Evolutionary conservation across 345 rosid genomes (phyloP).

Genomic region (Arabidopsis suecica): DNA sequence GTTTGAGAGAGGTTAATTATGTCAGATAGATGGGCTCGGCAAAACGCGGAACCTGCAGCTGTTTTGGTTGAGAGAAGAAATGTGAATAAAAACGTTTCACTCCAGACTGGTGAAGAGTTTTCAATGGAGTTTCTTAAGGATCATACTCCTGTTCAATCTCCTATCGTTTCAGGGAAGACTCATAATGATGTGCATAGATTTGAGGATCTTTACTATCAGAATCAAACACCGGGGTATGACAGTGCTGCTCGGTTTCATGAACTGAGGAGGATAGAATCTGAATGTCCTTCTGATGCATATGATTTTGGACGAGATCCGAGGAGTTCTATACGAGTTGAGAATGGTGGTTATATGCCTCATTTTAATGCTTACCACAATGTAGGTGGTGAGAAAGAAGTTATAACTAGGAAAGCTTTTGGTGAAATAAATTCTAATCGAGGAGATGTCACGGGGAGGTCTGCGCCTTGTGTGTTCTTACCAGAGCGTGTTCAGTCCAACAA

Average conservation of each 20-base stretch:
- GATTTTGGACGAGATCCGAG: constrained; percentile 54
- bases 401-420: constrained; percentile 52
- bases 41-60: constrained; percentile 38
- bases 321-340: constrained; percentile 47
- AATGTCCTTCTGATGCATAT: constrained; percentile 54
- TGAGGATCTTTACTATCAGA: constrained; percentile 47
- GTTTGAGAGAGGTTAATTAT: constrained; percentile 44
- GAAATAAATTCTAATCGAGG: constrained; percentile 50
- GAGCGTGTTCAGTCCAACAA: constrained; percentile 48
- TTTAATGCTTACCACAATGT: constrained; percentile 45
- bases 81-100: constrained; percentile 53
- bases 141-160: constrained; percentile 43
- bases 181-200: constrained; percentile 40
- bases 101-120: constrained; percentile 72
- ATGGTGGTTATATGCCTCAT: constrained; percentile 48
- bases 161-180: constrained; percentile 29
- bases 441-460: constrained; percentile 44
- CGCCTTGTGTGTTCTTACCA: constrained; percentile 24
- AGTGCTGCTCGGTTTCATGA: constrained; percentile 58
- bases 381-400: constrained; percentile 45
- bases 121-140: constrained; percentile 69
- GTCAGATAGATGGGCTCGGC: constrained; percentile 47
- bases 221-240: constrained; percentile 48
- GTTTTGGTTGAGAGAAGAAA: constrained; percentile 40
- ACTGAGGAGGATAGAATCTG: constrained; percentile 60